phyloP scores from a whole-genome alignment of 108 stramenopile genomes.

The Mayamaea pseudoterrestris region DNA sequence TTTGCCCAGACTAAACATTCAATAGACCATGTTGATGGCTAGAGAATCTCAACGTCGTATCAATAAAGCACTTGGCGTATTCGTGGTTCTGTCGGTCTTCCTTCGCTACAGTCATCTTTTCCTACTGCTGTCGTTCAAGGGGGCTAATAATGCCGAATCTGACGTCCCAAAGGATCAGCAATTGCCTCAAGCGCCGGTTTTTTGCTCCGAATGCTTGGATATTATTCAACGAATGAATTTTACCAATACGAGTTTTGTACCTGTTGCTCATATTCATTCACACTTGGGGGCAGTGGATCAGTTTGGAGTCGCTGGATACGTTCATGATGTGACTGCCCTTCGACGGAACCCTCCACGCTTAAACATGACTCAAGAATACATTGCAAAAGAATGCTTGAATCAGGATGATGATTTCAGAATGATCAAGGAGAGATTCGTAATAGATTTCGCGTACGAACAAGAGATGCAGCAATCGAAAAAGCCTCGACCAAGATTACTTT shows the following conservation, averaged over 20 bases:
- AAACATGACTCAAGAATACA: slow-evolving; percentile 22
- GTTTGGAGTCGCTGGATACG: slow-evolving; percentile 60
- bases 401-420: slow-evolving; percentile 50
- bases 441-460: slow-evolving; percentile 57
- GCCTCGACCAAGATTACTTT: slow-evolving; percentile 71
- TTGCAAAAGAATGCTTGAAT: slow-evolving; percentile 30
- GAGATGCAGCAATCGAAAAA: slow-evolving; percentile 29
- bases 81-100: too few species aligned
- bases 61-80: too few species aligned
- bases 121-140: too few species aligned
- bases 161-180: too few species aligned
- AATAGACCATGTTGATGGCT: too few species aligned
- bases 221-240: slow-evolving; percentile 49
- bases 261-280: slow-evolving; percentile 51
- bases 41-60: too few species aligned
- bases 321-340: slow-evolving; percentile 69
- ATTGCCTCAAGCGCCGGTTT: too few species aligned
- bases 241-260: slow-evolving; percentile 47
- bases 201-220: slow-evolving; percentile 33
- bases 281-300: slow-evolving; percentile 71
- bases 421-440: slow-evolving; percentile 56
- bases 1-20: too few species aligned
- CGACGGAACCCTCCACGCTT: slow-evolving; percentile 56
- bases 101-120: too few species aligned
- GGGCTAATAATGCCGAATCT: too few species aligned